Evolutionary conservation across 371 early-diverging fungal genomes (phyloP).

Genomic region (Apophysomyces elegans): DNA sequence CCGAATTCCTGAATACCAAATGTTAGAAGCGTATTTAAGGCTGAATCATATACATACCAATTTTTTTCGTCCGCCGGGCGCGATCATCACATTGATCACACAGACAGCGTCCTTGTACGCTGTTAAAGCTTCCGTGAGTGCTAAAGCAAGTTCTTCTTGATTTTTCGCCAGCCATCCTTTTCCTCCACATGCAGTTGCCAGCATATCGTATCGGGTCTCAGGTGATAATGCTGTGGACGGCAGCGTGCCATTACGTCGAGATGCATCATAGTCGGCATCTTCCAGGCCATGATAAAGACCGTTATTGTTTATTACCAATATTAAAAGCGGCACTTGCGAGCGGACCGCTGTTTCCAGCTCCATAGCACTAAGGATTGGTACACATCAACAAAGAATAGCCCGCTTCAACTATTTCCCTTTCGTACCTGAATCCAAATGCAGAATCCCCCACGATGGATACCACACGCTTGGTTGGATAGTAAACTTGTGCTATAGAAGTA

Average conservation of each 20-base stretch:
- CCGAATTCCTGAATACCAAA: constrained; percentile 20
- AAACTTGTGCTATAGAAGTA: constrained; percentile 54
- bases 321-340: constrained; percentile 63
- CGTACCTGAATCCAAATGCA: constrained; percentile 78
- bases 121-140: constrained; percentile 56
- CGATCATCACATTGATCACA: constrained; percentile 57
- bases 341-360: constrained; percentile 82
- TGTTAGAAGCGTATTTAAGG: too few relatives aligned
- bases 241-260: constrained; percentile 37
- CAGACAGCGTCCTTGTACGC: constrained; percentile 36
- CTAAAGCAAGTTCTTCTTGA: constrained; percentile 59
- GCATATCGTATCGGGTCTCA: constrained; percentile 69
- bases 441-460: constrained; percentile 82
- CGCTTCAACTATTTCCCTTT: background rate
- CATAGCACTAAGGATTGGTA: constrained; percentile 57
- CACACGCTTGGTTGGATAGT: constrained; percentile 57
- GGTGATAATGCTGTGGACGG: constrained; percentile 72
- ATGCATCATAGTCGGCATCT: constrained; percentile 35
- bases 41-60: constrained; percentile 23
- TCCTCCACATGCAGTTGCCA: constrained; percentile 72
- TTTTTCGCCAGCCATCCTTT: constrained; percentile 67
- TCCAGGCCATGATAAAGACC: constrained; percentile 81
- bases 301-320: constrained; percentile 82
- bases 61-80: constrained; percentile 53
- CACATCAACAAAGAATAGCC: background rate